Base-by-base conservation (phyloP, 1,284 basidiomycete genomes). In the Ceratobasidium theobromae region DNA sequence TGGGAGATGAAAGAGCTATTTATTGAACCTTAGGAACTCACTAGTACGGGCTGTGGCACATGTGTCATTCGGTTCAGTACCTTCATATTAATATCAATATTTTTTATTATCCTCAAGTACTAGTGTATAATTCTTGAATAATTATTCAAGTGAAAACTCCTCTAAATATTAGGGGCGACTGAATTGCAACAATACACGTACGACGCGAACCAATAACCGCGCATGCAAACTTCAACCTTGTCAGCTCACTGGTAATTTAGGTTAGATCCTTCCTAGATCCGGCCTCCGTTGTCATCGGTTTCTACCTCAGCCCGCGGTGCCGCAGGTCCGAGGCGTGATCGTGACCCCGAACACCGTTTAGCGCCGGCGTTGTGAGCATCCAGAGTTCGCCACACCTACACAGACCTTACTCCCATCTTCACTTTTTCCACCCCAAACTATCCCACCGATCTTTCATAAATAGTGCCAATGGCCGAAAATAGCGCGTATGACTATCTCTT, bases 401-500 rank as follows among this genome's bases (percentile, higher is more conserved):
- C 40, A 46, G 35, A 64, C 48, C 58, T 46, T 33, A 28, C 28
- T 35, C 35, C 35, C 25, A 52, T 23, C 48, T 27, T 51, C 35
- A 52, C 35, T 64, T 64, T 64, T 62, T 21, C 28, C 14, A 21
- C 3, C 4, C 46, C 28, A 35, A 21, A 62, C 27, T 21, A n/a
- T 35, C 23, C 38, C 16, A 40, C 46, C 30, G 33, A 51, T 48
- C 40, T 8, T 32, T 62, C 40, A 40, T 25, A 62, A 23, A 23
- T 27, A 55, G 12, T 35, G 14, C 72, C 69, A 51, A 95, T 95
- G 92, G 78, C 91, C 70, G 93, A 94, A 82, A 87, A 85, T 73
- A 91, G 87, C 81, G 93, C 93, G 84, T 95, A 92, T 79, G 93
- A 96, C 77, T 96, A 90, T 81, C 87, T 96, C 73, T 96, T 96